phyloP scores from a whole-genome alignment of 371 early-diverging fungal species.

The Choanephora cucurbitarum region DNA sequence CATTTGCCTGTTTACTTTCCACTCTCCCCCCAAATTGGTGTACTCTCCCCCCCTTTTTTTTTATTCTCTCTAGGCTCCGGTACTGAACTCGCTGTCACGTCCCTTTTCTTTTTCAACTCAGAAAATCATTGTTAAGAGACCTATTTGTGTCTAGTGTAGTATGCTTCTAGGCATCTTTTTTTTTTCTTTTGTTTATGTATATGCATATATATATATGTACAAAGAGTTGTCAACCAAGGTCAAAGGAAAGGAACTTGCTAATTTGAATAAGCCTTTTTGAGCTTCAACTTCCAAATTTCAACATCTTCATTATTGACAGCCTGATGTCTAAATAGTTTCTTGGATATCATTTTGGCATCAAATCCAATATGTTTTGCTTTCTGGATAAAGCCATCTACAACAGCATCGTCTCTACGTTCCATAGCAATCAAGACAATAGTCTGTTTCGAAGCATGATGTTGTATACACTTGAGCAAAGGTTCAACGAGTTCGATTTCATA shows the following conservation, averaged over 20 bases:
- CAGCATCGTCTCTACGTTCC: conserved; percentile 39
- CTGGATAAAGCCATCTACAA: conserved; percentile 38
- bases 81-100: too few relatives aligned
- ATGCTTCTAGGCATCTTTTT: neutral
- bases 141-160: too few relatives aligned
- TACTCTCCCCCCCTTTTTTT: too few relatives aligned
- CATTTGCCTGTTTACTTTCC: neutral
- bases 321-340: conserved; percentile 26
- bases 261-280: conserved; percentile 11
- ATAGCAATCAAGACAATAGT: conserved; percentile 32
- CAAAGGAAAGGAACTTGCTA: too few relatives aligned
- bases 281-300: conserved; percentile 44
- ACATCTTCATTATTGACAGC: conserved; percentile 35
- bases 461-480: conserved; percentile 27
- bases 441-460: conserved; percentile 15
- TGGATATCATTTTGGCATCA: conserved; percentile 34
- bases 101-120: too few relatives aligned
- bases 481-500: conserved; percentile 34
- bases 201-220: too few relatives aligned
- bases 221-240: too few relatives aligned
- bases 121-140: too few relatives aligned
- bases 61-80: too few relatives aligned
- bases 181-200: too few relatives aligned
- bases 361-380: conserved; percentile 35
- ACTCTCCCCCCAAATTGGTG: too few relatives aligned